Conservation (phyloP, 2,329 filamentous ascomycete species). For the Colletotrichum liaoningense region DNA sequence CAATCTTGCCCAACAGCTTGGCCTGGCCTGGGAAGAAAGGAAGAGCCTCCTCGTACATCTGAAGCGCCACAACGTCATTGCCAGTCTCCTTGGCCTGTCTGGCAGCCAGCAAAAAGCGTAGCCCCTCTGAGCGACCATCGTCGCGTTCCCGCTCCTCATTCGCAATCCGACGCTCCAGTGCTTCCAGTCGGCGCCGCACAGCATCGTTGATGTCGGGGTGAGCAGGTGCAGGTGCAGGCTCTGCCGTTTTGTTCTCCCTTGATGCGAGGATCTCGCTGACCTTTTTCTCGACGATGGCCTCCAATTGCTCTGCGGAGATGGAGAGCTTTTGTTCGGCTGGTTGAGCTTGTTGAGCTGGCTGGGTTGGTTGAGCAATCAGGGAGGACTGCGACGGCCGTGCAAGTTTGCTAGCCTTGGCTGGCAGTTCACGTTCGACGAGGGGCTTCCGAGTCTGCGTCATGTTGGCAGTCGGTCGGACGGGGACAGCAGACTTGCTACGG, state of each 20-base stretch:
- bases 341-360: conserved; percentile 31
- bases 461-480: conserved; percentile 48
- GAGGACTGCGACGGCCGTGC: conserved; percentile 43
- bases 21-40: conserved; percentile 88
- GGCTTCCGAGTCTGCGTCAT: conserved; percentile 56
- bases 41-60: conserved; percentile 87
- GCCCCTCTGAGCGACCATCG: conserved; percentile 81
- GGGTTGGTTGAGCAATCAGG: neutral
- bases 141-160: conserved; percentile 66
- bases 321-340: conserved; percentile 48
- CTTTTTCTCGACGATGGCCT: conserved; percentile 92
- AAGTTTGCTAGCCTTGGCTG: conserved; percentile 61
- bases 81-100: conserved; percentile 89
- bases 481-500: conserved; percentile 61
- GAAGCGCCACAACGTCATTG: conserved; percentile 81
- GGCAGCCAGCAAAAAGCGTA: conserved; percentile 89
- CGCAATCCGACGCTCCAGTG: conserved; percentile 87
- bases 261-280: conserved; percentile 89
- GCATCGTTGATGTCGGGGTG: conserved; percentile 75
- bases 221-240: conserved; percentile 49
- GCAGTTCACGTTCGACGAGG: conserved; percentile 51
- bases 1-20: conserved; percentile 79
- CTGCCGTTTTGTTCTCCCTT: conserved; percentile 70
- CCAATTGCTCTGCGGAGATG: conserved; percentile 81
- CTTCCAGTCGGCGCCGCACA: conserved; percentile 83